phyloP scores from a whole-genome alignment of 2,329 filamentous ascomycete species.

The Hymenoscyphus infarciens region DNA sequence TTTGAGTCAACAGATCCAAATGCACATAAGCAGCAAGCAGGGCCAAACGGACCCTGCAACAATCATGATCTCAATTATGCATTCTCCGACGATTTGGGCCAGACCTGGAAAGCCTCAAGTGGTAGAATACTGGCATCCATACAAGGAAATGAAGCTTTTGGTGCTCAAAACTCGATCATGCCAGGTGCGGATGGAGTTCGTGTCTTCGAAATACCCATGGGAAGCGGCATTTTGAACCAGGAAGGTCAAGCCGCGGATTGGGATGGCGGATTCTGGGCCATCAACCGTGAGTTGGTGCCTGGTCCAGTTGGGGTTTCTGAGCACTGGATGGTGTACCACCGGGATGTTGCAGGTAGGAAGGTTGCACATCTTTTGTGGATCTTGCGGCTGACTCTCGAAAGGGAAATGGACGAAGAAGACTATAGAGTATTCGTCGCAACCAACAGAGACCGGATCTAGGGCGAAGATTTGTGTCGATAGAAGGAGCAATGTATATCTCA shows the following conservation, averaged over 20 bases:
- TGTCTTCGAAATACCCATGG: constrained; percentile 29
- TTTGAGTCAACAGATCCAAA: constrained; percentile 11
- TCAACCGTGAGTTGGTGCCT: constrained; percentile 24
- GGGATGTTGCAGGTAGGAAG: constrained; percentile 19
- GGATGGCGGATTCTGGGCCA: constrained; percentile 25
- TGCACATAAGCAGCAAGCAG: constrained; percentile 31
- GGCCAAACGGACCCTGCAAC: constrained; percentile 30
- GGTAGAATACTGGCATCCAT: constrained; percentile 21
- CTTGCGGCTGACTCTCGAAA: constrained; percentile 7
- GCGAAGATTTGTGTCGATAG: constrained; percentile 25
- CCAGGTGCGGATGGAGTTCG: constrained; percentile 18
- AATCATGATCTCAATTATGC: constrained; percentile 30
- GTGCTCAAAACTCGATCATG: constrained; percentile 16
- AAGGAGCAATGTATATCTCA: constrained; percentile 12
- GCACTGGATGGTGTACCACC: constrained; percentile 27
- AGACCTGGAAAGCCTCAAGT: constrained; percentile 24
- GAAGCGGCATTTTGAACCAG: constrained; percentile 29
- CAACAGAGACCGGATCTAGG: constrained; percentile 26
- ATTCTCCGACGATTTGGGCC: constrained; percentile 25
- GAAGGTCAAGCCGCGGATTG: constrained; percentile 26
- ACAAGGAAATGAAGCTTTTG: not conserved
- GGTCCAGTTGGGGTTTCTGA: constrained; percentile 6
- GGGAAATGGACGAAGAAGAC: constrained; percentile 23
- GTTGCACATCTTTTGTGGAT: not conserved
- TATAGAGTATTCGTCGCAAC: constrained; percentile 14